phyloP scores from a whole-genome alignment of 768 basidiomycete genomes.

The Lactarius pseudohatsudake region DNA sequence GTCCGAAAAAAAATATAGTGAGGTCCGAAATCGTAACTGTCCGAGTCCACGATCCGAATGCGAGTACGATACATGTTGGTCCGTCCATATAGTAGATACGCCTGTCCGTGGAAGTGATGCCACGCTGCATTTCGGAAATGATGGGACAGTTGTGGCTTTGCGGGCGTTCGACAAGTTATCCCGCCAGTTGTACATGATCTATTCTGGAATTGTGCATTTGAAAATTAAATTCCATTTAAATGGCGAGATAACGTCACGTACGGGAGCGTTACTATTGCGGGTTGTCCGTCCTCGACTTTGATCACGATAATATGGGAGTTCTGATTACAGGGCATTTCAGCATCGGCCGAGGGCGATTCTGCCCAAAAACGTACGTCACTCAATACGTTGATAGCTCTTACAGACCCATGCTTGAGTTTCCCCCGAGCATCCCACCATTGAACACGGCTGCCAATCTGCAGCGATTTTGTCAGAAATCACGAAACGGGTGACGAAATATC shows the following conservation, averaged over 20 bases:
- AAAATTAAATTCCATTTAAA: not conserved
- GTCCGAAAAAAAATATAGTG: constrained; percentile 2
- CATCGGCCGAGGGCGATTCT: constrained; percentile 1
- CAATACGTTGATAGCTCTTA: constrained; percentile 51
- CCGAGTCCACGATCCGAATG: constrained; percentile 2
- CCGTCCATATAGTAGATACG: constrained; percentile 14
- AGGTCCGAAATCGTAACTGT: constrained; percentile 13
- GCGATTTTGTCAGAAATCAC: constrained; percentile 23
- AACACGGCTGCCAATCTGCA: constrained; percentile 65
- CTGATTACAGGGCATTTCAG: constrained; percentile 37
- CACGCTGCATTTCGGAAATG: constrained; percentile 3
- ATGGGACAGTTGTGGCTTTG: not conserved
- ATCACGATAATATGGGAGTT: constrained; percentile 60
- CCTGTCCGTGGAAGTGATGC: not conserved
- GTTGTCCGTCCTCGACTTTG: constrained; percentile 42
- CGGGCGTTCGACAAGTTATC: not conserved
- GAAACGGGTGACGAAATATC: constrained; percentile 2
- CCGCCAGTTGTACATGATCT: constrained; percentile 20
- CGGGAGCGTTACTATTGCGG: constrained; percentile 54
- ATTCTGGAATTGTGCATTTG: constrained; percentile 2
- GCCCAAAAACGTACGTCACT: constrained; percentile 50
- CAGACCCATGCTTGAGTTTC: constrained; percentile 57
- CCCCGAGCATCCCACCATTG: constrained; percentile 62
- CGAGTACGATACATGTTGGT: constrained; percentile 18
- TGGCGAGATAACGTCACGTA: constrained; percentile 38